Percentiles rank a stretch among this genome's conserved stretches.
These are phyloP conservation scores for Picea glauca DNA, from an alignment of 75 land plant species.

Conservation along the genomic window DNA sequence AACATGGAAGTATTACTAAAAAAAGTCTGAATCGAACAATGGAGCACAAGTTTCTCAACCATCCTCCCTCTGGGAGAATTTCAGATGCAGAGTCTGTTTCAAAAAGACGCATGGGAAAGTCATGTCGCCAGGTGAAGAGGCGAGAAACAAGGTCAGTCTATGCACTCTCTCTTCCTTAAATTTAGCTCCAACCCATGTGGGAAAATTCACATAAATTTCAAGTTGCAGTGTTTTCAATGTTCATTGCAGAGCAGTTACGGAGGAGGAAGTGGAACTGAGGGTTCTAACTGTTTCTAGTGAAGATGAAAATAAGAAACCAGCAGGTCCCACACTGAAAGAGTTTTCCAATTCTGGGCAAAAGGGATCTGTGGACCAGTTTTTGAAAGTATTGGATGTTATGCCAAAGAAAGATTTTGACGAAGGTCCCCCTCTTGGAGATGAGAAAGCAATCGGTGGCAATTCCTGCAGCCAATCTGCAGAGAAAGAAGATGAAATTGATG, in stretches of 20 bases:
- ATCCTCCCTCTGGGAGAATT: not conserved
- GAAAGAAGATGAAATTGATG: not conserved
- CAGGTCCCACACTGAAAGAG: not conserved
- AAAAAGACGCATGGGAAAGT: conserved; percentile 47
- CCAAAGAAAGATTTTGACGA: not conserved
- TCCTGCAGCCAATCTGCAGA: conserved; percentile 8
- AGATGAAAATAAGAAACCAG: not conserved
- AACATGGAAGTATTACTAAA: conserved; percentile 14
- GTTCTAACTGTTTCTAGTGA: not conserved
- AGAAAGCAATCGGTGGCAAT: not conserved
- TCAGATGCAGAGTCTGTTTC: conserved; percentile 33
- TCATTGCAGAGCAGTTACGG: not conserved
- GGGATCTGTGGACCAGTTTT: not conserved
- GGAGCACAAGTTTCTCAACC: conserved; percentile 1
- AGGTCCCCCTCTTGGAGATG: not conserved
- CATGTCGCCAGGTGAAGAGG: conserved; percentile 52
- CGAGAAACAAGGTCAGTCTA: conserved; percentile 32
- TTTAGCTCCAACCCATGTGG: not conserved
- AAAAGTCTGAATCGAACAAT: not conserved
- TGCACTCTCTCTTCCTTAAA: not conserved
- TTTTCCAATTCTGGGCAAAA: not conserved
- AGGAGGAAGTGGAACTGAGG: conserved; percentile 2
- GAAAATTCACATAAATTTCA: not conserved
- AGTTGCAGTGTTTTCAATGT: not conserved
- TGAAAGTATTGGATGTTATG: not conserved